Conservation (phyloP, 2,329 filamentous ascomycete species). For the Phyllosticta paracitricarpa region DNA sequence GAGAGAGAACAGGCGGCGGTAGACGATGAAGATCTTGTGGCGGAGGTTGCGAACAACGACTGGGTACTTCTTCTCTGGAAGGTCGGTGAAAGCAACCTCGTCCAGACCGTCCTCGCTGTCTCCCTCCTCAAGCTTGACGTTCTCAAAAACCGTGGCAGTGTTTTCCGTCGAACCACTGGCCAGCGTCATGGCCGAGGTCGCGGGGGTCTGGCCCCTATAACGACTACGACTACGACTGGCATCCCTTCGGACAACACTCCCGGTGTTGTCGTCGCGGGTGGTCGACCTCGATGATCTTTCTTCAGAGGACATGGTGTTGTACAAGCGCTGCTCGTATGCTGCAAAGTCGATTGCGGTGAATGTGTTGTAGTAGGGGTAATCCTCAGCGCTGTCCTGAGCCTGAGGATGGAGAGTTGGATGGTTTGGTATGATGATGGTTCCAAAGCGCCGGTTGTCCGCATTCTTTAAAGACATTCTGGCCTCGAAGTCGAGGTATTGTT, state of each 20-base stretch:
- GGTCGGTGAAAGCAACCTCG: not conserved
- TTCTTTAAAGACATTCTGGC: not conserved
- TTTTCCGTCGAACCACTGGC: not conserved
- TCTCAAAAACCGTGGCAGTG: not conserved
- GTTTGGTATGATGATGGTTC: not conserved
- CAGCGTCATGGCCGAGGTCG: not conserved
- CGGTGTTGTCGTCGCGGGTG: not conserved
- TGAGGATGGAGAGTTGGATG: not conserved
- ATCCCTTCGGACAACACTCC: not conserved
- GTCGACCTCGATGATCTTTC: not conserved
- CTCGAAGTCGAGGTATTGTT: not conserved
- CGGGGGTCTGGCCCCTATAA: not conserved
- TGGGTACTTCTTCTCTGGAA: slow-evolving; percentile 11
- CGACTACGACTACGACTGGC: not conserved
- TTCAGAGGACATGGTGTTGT: not conserved
- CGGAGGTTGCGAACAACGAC: slow-evolving; percentile 12
- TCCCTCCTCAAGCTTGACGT: not conserved
- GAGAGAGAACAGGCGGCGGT: slow-evolving; percentile 34
- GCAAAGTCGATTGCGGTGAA: slow-evolving; percentile 5
- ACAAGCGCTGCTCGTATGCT: slow-evolving; percentile 6
- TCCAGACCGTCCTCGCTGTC: not conserved
- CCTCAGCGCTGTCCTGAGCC: not conserved
- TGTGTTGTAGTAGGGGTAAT: not conserved
- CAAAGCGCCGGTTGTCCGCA: not conserved
- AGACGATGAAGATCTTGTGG: slow-evolving; percentile 19